Base-by-base conservation (phyloP, 345 rosid genomes). In the Trapa incisa region DNA sequence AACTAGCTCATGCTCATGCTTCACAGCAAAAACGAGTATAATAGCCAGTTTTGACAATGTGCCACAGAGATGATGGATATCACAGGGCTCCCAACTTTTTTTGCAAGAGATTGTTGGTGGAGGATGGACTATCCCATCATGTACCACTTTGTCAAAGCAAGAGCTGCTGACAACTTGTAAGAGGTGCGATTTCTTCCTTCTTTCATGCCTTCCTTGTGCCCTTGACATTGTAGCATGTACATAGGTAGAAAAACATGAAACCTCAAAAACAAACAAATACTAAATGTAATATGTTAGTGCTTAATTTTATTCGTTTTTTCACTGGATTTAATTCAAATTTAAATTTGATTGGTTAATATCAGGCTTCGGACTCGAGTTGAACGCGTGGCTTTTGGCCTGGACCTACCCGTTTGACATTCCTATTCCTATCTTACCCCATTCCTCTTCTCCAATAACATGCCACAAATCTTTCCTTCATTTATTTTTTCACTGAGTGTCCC, bases 41-140 rank as follows among this genome's bases (percentile, higher is more conserved):
- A 33, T 16, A 11, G 64, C 72, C 83, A 71, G 79, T 86, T 86
- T 84, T 82, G 85, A 65, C 36, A 53, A 70, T 52, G 63, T 13
- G 35, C 63, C n/a, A 64, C 60, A 41, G 53, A 67, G 76, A 71
- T 66, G 74, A 11, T 47, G 7, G 7, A 37, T 9, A 61, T 38
- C 13, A 43, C 48, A 65, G 69, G 64, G 61, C 22, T 70, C 60
- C 66, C 22, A 52, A 16, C 12, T 42, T 42, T 64, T 61, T 67
- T 77, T 56, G 68, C 47, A 66, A 65, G 41, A 62, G 22, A 65
- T 60, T 61, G 42, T 58, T 65, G 71, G 61, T 6, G 63, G 38
- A 58, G 37, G 37, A 50, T 5, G 5, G 22, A 33, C 29, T 22
- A 22, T 22, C 29, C 29, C 29, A 22, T 22, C 29, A 22, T 22